phyloP scores from a whole-genome alignment of 2,329 filamentous ascomycete species.

The Dothistroma pini region DNA sequence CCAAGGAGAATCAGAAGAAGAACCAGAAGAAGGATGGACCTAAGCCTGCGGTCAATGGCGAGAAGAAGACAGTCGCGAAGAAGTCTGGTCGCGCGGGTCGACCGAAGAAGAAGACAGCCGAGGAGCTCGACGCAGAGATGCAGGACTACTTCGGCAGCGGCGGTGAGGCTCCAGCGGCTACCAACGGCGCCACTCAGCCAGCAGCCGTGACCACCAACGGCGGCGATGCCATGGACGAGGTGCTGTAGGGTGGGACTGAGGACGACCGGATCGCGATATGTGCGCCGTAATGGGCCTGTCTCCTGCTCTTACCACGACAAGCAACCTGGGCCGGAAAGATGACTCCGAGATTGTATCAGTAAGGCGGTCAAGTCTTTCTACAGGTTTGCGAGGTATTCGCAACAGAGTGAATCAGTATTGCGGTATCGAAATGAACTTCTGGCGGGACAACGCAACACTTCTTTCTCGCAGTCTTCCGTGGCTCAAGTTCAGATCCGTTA shows the following conservation, averaged over 20 bases:
- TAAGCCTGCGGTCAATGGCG: conserved; percentile 52
- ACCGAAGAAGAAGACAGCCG: conserved; percentile 80
- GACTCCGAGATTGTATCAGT: conserved; percentile 7
- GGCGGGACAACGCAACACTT: not conserved
- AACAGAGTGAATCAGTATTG: conserved; percentile 10
- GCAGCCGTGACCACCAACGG: conserved; percentile 47
- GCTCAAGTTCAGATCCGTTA: not conserved
- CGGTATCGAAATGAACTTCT: conserved; percentile 9
- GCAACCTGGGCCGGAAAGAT: not conserved
- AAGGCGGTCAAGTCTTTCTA: conserved; percentile 7
- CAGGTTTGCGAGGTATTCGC: conserved; percentile 3
- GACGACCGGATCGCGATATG: not conserved
- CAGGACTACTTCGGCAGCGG: conserved; percentile 77
- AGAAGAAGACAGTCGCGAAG: conserved; percentile 50
- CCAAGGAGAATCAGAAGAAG: conserved; percentile 29
- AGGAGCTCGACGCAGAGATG: conserved; percentile 98
- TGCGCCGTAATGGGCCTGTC: not conserved
- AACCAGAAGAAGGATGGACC: conserved; percentile 29
- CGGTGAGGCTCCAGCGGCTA: conserved; percentile 42
- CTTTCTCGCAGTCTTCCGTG: not conserved
- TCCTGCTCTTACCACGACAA: conserved; percentile 3
- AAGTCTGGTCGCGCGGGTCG: conserved; percentile 60
- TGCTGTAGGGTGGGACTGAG: conserved; percentile 41
- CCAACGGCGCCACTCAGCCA: conserved; percentile 45
- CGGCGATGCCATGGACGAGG: conserved; percentile 56